phyloP scores from a whole-genome alignment of 495 filamentous ascomycete species.

The Aspergillus funiculosus region DNA sequence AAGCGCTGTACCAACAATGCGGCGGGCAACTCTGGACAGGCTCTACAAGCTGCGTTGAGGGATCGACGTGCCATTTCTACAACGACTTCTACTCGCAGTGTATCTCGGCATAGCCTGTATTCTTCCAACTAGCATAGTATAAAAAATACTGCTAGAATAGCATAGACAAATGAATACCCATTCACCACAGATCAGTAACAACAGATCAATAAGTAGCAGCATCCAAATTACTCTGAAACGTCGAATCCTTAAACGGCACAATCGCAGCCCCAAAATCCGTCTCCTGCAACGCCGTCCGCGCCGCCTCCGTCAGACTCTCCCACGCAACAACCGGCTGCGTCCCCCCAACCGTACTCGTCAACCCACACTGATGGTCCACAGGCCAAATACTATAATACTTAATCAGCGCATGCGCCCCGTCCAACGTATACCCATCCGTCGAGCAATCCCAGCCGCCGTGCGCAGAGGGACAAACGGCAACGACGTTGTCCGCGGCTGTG shows the following conservation, averaged over 20 bases:
- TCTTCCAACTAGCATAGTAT: too few species aligned
- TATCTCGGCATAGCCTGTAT: neutral
- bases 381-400: constrained; percentile 46
- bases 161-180: neutral
- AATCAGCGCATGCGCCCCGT: constrained; percentile 39
- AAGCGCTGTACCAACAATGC: neutral
- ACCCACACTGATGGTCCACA: constrained; percentile 42
- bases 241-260: constrained; percentile 42
- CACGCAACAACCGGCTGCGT: constrained; percentile 50
- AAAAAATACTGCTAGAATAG: too few species aligned
- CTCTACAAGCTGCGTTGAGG: neutral
- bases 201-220: constrained; percentile 28
- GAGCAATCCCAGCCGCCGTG: constrained; percentile 48
- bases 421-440: constrained; percentile 33
- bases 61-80: neutral
- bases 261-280: constrained; percentile 41
- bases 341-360: constrained; percentile 42
- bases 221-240: constrained; percentile 35
- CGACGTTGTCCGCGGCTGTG: constrained; percentile 37
- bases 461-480: constrained; percentile 47
- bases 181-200: neutral
- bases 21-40: neutral
- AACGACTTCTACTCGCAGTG: constrained; percentile 2
- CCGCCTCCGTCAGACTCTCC: constrained; percentile 43
- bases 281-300: constrained; percentile 31